Evolutionary conservation across 139 green algal species (phyloP).

Genomic region (Tetraselmis chui): DNA sequence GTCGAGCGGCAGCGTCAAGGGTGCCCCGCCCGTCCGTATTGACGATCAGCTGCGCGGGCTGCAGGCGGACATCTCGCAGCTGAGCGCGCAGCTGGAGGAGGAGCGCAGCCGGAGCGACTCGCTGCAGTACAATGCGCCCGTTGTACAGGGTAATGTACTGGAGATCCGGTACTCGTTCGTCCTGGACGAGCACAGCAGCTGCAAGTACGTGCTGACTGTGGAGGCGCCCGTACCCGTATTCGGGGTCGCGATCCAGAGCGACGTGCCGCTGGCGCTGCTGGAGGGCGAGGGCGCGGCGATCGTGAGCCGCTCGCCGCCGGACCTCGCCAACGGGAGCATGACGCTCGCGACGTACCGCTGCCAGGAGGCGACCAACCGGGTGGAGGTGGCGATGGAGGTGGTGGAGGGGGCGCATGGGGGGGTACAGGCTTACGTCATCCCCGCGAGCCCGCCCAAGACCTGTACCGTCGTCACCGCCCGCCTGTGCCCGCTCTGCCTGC

Average conservation of each 20-base stretch:
- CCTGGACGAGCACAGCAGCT: slow-evolving; percentile 49
- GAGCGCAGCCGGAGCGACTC: slow-evolving; percentile 14
- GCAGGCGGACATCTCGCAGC: slow-evolving; percentile 32
- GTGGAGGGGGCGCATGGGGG: slow-evolving; percentile 27
- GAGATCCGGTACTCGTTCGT: slow-evolving; percentile 15
- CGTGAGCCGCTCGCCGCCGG: slow-evolving; percentile 31
- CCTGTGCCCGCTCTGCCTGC: slow-evolving; percentile 47
- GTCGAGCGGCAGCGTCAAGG: neutral
- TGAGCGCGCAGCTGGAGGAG: slow-evolving; percentile 34
- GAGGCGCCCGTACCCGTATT: slow-evolving; percentile 58
- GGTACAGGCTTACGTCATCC: slow-evolving; percentile 37
- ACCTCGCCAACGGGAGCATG: slow-evolving; percentile 34
- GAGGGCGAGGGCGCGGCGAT: slow-evolving; percentile 60
- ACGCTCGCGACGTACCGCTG: slow-evolving; percentile 65
- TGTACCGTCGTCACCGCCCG: slow-evolving; percentile 20
- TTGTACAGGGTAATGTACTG: neutral
- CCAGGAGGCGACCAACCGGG: slow-evolving; percentile 48
- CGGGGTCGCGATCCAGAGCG: slow-evolving; percentile 36
- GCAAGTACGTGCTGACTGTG: slow-evolving; percentile 47
- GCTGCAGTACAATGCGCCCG: neutral
- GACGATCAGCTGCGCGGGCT: slow-evolving; percentile 11
- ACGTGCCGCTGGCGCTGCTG: slow-evolving; percentile 45
- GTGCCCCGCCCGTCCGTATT: neutral
- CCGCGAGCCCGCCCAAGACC: slow-evolving; percentile 41
- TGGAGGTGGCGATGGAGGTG: slow-evolving; percentile 19